phyloP scores from a whole-genome alignment of 139 green algal species.

The Dunaliella primolecta region DNA sequence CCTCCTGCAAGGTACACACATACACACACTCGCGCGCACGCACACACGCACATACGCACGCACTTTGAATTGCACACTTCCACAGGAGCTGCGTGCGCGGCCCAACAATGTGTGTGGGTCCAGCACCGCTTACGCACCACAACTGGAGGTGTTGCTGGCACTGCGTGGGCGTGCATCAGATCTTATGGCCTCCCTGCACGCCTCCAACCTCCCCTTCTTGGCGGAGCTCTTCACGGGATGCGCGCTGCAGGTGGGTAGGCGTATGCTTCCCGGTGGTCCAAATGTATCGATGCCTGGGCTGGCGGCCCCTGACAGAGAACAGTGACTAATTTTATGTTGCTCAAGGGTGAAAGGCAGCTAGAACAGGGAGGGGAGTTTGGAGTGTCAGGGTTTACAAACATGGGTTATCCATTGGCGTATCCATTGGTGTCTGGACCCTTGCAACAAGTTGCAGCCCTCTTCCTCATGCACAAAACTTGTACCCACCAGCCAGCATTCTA shows the following conservation, averaged over 20 bases:
- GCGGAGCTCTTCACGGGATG: conserved; percentile 58
- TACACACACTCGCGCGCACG: not conserved
- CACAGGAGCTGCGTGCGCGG: not conserved
- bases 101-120: not conserved
- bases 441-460: no score
- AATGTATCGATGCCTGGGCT: not conserved
- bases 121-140: not conserved
- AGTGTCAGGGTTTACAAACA: no score
- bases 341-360: no score
- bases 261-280: not conserved
- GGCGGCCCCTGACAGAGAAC: no score
- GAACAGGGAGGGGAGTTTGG: no score
- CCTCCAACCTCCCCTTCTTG: conserved; percentile 56
- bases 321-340: no score
- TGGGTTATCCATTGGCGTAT: no score
- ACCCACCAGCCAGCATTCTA: no score
- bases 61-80: not conserved
- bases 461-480: no score
- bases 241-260: conserved; percentile 44
- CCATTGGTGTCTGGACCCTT: no score
- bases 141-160: conserved; percentile 7
- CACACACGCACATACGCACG: not conserved
- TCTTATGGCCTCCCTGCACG: conserved; percentile 47
- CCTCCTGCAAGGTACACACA: not conserved
- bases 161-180: conserved; percentile 36